Percentiles rank a stretch among this genome's conserved stretches.
phyloP scores from a whole-genome alignment of 176 grass and related monocot genomes.

The Saccharum officinarum region DNA sequence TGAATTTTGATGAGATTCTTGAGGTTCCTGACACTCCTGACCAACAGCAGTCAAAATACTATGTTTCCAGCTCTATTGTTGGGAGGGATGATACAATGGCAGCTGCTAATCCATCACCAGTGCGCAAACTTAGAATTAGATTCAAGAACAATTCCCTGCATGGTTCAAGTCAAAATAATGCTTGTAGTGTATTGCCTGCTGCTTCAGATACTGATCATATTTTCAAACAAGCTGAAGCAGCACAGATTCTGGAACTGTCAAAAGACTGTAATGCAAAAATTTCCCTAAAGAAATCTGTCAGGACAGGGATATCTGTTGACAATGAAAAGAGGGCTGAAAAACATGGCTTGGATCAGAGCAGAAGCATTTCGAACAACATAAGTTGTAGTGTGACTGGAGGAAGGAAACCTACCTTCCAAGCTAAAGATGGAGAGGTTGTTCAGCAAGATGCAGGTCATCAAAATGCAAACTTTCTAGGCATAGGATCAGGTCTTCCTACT shows the following conservation, averaged over 20 bases:
- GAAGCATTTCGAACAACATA: slow-evolving; percentile 19
- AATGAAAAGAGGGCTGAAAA: slow-evolving; percentile 31
- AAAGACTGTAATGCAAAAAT: slow-evolving; percentile 23
- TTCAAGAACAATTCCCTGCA: slow-evolving; percentile 12
- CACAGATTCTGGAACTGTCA: slow-evolving; percentile 30
- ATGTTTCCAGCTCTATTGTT: slow-evolving; percentile 29
- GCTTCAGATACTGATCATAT: slow-evolving; percentile 13
- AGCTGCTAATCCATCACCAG: slow-evolving; percentile 12
- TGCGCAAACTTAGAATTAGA: slow-evolving; percentile 29
- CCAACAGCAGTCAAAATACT: slow-evolving; percentile 30
- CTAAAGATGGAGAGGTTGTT: slow-evolving; percentile 20
- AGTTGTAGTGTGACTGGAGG: slow-evolving; percentile 21
- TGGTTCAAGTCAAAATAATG: slow-evolving; percentile 31
- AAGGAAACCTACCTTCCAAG: slow-evolving; percentile 12
- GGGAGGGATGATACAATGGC: slow-evolving; percentile 27
- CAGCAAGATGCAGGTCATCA: slow-evolving; percentile 4
- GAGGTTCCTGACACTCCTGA: slow-evolving; percentile 81
- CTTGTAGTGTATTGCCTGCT: not conserved
- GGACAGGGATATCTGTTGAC: slow-evolving; percentile 15
- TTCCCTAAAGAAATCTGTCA: not conserved
- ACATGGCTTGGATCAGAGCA: slow-evolving; percentile 26
- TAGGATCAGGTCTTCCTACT: slow-evolving; percentile 32
- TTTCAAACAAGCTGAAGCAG: slow-evolving; percentile 47
- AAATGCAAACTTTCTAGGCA: slow-evolving; percentile 31
- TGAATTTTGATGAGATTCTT: slow-evolving; percentile 59